These are phyloP conservation scores for Meripilus lineatus DNA, from an alignment of 1,284 basidiomycete species.

Conservation along the genomic window DNA sequence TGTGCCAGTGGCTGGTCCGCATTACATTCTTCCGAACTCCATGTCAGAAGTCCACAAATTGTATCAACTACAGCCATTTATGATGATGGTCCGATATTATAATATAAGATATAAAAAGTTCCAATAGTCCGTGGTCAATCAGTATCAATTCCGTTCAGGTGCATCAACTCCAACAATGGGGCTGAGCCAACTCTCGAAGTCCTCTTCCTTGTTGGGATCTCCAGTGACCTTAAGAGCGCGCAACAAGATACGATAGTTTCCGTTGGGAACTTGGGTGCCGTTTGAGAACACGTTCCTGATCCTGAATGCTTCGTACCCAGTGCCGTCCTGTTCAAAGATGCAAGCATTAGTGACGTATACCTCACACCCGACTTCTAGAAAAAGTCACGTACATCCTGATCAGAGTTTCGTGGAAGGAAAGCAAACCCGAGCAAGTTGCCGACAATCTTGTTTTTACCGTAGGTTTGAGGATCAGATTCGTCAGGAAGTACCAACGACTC, in stretches of 20 bases:
- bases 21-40: too few relatives aligned
- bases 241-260: conserved; percentile 54
- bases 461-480: conserved; percentile 14
- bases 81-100: too few relatives aligned
- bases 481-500: conserved; percentile 17
- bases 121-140: too few relatives aligned
- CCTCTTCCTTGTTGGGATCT: conserved; percentile 42
- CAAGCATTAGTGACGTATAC: conserved; percentile 9
- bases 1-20: too few relatives aligned
- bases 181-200: conserved; percentile 55
- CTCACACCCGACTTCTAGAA: conserved; percentile 10
- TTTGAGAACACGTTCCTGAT: conserved; percentile 46
- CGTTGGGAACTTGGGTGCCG: conserved; percentile 55
- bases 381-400: conserved; percentile 27
- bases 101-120: too few relatives aligned
- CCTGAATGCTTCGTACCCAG: conserved; percentile 34
- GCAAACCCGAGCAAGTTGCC: conserved; percentile 34
- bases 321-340: conserved; percentile 27
- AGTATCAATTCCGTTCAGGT: too few relatives aligned
- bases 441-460: conserved; percentile 34
- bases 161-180: conserved; percentile 31
- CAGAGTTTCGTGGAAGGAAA: conserved; percentile 34
- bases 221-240: conserved; percentile 58
- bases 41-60: too few relatives aligned
- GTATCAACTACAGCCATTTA: too few relatives aligned